These are phyloP conservation scores for Carex parvula DNA, from an alignment of 176 grass and related monocot genomes.

Conservation along the genomic window DNA sequence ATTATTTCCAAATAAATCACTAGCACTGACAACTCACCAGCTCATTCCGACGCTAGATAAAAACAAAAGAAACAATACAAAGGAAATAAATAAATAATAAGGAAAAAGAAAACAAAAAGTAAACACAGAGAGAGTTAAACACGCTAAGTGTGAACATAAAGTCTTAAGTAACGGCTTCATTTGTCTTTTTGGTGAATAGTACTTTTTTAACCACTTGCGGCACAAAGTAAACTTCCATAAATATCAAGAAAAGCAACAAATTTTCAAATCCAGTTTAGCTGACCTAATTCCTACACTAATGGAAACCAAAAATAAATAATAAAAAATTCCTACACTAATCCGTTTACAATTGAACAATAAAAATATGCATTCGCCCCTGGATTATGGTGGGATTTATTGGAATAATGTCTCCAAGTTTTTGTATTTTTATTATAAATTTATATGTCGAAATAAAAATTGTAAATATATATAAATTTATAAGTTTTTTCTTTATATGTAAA, in stretches of 20 bases:
- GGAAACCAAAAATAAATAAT: too few relatives aligned
- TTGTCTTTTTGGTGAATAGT: conserved; percentile 7
- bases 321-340: neutral
- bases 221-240: neutral
- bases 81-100: neutral
- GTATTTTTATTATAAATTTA: too few relatives aligned
- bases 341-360: neutral
- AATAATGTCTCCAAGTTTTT: too few relatives aligned
- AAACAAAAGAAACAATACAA: neutral
- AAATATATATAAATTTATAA: too few relatives aligned
- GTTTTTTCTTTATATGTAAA: too few relatives aligned
- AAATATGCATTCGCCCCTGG: neutral
- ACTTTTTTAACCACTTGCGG: neutral
- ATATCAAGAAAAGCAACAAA: neutral
- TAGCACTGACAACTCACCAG: neutral
- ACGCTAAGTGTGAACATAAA: conserved; percentile 9
- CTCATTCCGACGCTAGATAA: conserved; percentile 2
- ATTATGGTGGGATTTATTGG: neutral
- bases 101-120: too few relatives aligned
- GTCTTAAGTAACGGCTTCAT: neutral
- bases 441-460: too few relatives aligned
- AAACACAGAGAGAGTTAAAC: neutral
- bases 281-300: too few relatives aligned
- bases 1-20: neutral
- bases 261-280: neutral